Evolutionary conservation across 805 yeast species (phyloP), one percentile per base, ranked within the genome.

Genomic region (Candida dajiaensis): DNA sequence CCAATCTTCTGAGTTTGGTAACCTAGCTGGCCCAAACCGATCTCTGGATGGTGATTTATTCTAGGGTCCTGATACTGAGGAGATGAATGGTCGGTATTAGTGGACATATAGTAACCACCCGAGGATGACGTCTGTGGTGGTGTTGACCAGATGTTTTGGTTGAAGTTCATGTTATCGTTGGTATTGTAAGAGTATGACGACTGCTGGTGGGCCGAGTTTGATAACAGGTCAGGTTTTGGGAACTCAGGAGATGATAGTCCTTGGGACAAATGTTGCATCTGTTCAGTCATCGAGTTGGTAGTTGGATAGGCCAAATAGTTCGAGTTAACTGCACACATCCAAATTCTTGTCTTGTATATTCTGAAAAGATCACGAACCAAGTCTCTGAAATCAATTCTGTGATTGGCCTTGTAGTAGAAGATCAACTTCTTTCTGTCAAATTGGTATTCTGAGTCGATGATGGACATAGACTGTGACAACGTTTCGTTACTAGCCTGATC

Each of bases 381-480:
- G 45, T 81, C 87, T 52, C 92, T 71, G 59, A 85, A 85, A 59
- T 86, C 94, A 49, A 85, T 78, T 56, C 94, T 69, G 57, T 81
- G 83, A 42, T 78, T 72, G 57, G 84, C 77, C 43, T 71, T 74
- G 58, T 83, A 83, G 63, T 85, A 85, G 54, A 85, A 81, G 9
- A 85, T 85, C 54, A 85, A 70, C 56, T 86, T 86, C 56, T 84
- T 81, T 48, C 86, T 76, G 62, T 86, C 95, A 66, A 83, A 85
- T 65, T 86, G 95, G 62, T 83, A 85, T 61, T 86, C 95, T 1
- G 88, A 85, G 61, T 85, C 87, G 54, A 85, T 73, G 43, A 86
- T 76, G 52, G 77, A 77, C 72, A 86, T 67, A 12, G 48, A 48
- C 9, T 40, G 21, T 12, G 48, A 33, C 21, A 48, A 31, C 11